These are phyloP conservation scores for Apiotrichum brassicae DNA, from an alignment of 1,284 basidiomycete species.

Conservation along the genomic window DNA sequence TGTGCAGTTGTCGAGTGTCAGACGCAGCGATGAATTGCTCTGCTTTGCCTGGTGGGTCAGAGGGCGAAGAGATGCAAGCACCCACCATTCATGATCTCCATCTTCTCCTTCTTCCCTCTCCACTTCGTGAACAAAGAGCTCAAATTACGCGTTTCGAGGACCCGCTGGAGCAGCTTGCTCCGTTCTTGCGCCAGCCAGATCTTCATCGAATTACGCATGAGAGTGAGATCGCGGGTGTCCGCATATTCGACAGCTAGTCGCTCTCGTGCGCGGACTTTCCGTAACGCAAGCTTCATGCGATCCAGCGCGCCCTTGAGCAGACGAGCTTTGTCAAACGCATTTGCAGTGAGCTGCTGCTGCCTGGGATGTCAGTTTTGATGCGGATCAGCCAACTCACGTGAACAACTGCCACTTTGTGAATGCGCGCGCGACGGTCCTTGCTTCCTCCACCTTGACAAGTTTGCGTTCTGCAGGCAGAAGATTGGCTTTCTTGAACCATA, in stretches of 20 bases:
- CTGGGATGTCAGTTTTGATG: conserved; percentile 3
- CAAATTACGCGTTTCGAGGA: conserved; percentile 6
- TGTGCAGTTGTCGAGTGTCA: background rate
- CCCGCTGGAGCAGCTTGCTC: conserved; percentile 11
- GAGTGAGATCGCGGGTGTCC: conserved; percentile 7
- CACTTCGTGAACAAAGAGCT: conserved; percentile 1
- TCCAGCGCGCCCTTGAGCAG: conserved; percentile 9
- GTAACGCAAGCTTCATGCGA: conserved; percentile 8
- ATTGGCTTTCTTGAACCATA: conserved; percentile 17
- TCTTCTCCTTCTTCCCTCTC: conserved; percentile 3
- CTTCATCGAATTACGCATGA: conserved; percentile 9
- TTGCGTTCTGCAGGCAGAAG: conserved; percentile 12
- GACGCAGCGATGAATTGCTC: conserved; percentile 3
- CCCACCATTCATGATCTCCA: conserved; percentile 7
- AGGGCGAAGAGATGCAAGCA: background rate
- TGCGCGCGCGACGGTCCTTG: conserved; percentile 8
- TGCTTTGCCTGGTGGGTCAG: conserved; percentile 8
- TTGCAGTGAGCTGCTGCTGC: background rate
- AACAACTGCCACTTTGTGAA: conserved; percentile 23
- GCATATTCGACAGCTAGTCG: background rate
- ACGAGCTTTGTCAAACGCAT: conserved; percentile 7
- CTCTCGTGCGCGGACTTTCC: conserved; percentile 5
- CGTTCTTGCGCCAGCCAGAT: conserved; percentile 15
- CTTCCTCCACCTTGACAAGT: conserved; percentile 4
- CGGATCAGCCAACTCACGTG: conserved; percentile 9